Evolutionary conservation across 202 grass and related monocot genomes (phyloP), one percentile per base, ranked within the genome.

Genomic region (Schoenoplectus triqueter): DNA sequence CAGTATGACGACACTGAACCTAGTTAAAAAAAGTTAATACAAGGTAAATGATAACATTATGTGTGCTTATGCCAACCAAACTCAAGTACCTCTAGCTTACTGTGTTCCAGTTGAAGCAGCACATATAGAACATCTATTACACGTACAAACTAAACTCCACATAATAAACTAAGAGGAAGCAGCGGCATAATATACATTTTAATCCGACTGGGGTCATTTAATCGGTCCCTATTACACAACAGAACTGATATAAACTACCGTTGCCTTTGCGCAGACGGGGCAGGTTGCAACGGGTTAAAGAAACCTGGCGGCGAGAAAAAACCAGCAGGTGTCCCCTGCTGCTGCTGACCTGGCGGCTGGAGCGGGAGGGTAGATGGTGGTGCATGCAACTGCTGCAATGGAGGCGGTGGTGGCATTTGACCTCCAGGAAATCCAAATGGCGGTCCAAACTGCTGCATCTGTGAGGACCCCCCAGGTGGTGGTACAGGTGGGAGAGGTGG

Each of bases 241-340:
- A 50, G 39, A 70, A 69, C 65, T 18, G 31, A 56, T 6, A 11
- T 10, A 40, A 51, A 31, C 18, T 83, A 83, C 51, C 71, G 81
- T 81, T 95, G 95, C 76, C 86, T 87, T 80, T 89, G 93, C 64
- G 64, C 88, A 10, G 95, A 87, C 1, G 95, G 90, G 57, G 88
- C 81, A 47, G 89, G 83, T 80, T 90, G 81, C 81, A 90, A 83
- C 4, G 86, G 90, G 6, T 88, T 85, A 42, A 95, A 94, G 83
- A 94, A 95, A 61, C 90, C 87, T 64, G 91, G 86, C 62, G 88
- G 56, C 11, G 85, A 87, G 68, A 90, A 90, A 68, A 95, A 94
- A 17, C 87, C 92, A 44, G 78, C 13, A 59, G 90, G 80, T 47
- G 82, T 84, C 10, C 82, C 84, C 69, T 88, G 86, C 66, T 89